phyloP scores from a whole-genome alignment of 2,329 filamentous ascomycete species.

The Aspergillus aculeatinus region DNA sequence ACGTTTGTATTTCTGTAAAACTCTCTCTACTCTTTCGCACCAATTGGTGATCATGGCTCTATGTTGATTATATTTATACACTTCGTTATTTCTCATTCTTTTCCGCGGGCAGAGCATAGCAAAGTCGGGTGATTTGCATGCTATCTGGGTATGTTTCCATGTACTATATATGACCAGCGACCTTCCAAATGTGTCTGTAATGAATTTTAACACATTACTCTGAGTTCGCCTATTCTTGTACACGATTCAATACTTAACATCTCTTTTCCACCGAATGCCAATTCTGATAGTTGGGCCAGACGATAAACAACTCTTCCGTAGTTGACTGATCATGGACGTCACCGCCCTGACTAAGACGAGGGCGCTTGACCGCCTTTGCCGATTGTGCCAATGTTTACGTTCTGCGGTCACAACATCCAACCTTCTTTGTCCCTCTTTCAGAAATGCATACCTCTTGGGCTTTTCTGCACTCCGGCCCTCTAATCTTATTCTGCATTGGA shows the following conservation, averaged over 20 bases:
- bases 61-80: constrained; percentile 14
- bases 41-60: constrained; percentile 11
- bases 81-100: constrained; percentile 23
- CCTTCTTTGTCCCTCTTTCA: not conserved
- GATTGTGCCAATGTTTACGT: not conserved
- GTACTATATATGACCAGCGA: constrained; percentile 31
- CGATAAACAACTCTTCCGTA: not conserved
- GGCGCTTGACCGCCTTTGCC: not conserved
- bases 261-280: not conserved
- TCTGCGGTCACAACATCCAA: not conserved
- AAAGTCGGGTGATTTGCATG: constrained; percentile 31
- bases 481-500: not conserved
- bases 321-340: not conserved
- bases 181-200: constrained; percentile 26
- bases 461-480: not conserved
- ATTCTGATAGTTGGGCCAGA: too few species aligned
- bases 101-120: constrained; percentile 33
- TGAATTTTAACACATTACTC: constrained; percentile 11
- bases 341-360: not conserved
- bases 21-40: constrained; percentile 37
- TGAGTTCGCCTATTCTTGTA: not conserved
- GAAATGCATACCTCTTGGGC: not conserved
- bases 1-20: constrained; percentile 30
- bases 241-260: too few species aligned
- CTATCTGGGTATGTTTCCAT: constrained; percentile 22